Evolutionary conservation across 306 rosid species (phyloP).

Genomic region (Oxytropis ochrocephala): DNA sequence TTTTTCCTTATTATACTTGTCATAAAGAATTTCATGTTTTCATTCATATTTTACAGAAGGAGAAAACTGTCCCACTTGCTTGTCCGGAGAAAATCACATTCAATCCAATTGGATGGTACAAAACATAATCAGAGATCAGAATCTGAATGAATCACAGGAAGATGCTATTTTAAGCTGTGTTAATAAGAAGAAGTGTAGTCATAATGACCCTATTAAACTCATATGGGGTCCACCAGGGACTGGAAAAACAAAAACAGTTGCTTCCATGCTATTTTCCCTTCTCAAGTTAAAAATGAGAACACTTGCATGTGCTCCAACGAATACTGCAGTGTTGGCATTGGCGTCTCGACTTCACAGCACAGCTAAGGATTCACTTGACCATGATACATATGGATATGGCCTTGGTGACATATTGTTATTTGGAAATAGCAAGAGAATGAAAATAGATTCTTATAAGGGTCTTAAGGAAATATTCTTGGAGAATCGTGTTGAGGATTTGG

Average conservation of each 20-base stretch:
- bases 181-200: conserved; percentile 7
- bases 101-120: not conserved
- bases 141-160: conserved; percentile 41
- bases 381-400: conserved; percentile 22
- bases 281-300: not conserved
- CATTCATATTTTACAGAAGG: not conserved
- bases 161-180: conserved; percentile 39
- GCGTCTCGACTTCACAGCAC: not conserved
- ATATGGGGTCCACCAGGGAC: conserved; percentile 72
- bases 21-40: too few relatives aligned
- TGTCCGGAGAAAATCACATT: not conserved
- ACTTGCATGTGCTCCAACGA: not conserved
- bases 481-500: conserved; percentile 6
- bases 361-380: not conserved
- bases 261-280: not conserved
- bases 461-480: conserved; percentile 27
- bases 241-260: conserved; percentile 52
- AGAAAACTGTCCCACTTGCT: not conserved
- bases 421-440: conserved; percentile 31
- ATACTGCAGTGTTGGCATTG: not conserved
- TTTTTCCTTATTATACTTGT: too few relatives aligned
- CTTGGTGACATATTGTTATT: conserved; percentile 21
- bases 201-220: conserved; percentile 8
- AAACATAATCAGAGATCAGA: not conserved
- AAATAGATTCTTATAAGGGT: conserved; percentile 9